Evolutionary conservation across 179 eudicot genomes (phyloP), one percentile per base, ranked within the genome.

Genomic region (Pouteria campechiana): DNA sequence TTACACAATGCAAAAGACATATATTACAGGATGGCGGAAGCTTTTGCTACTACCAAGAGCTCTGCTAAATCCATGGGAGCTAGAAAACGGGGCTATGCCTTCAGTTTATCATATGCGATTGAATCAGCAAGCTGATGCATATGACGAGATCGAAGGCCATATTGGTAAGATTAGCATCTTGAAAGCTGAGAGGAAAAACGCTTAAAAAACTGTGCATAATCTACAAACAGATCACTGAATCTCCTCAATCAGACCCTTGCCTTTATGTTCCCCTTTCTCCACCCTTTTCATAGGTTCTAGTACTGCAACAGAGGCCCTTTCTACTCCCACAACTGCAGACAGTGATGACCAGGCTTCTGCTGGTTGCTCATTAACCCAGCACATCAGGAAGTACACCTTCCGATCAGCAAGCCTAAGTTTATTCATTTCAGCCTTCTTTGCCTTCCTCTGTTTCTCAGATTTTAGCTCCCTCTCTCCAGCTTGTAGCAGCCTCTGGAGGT

Each of bases 301-400:
- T 58, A 62, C 29, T 71, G 63, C 28, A 58, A 36, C 56, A 0
- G 67, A 63, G 9, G 67, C 64, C 50, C 67, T 61, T 41, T 67
- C 77, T 2, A 67, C 73, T 48, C 32, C 41, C 14, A 71, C 63
- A 29, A 66, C 46, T 7, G 48, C 43, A 34, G 69, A 45, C 32
- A 67, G 38, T 1, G 73, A 36, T 35, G 66, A 54, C 73, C 70
- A 71, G 6, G 55, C 67, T 21, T 69, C 79, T 21, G 14, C 62
- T 23, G 65, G 65, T 67, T 90, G 98, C 70, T 81, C 96, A 35
- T 76, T 69, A 24, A 63, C 90, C 98, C 98, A 90, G 52, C 90
- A 90, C 86, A 72, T 75, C 0, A 90, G 57, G 43, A 81, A 90
- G 44, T 74, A 75, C 17, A 77, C 50, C 67, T 90, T 82, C 61